Conservation (phyloP, 2,329 filamentous ascomycete genomes). For the Colletotrichum orchidophilum region DNA sequence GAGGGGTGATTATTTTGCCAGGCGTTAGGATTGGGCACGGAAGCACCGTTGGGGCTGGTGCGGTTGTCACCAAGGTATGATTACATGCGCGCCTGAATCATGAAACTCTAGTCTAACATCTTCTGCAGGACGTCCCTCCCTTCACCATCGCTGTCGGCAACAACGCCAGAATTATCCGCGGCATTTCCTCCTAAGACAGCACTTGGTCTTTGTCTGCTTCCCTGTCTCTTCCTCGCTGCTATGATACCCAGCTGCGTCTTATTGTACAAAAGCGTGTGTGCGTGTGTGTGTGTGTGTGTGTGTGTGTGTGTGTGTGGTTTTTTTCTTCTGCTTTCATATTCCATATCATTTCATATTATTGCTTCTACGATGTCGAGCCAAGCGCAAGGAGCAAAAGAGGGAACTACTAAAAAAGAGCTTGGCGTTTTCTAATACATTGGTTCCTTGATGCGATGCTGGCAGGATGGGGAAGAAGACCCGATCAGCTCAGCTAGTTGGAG, state of each 20-base stretch:
- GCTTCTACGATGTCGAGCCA: constrained; percentile 12
- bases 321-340: neutral
- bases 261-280: constrained; percentile 28
- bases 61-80: constrained; percentile 81
- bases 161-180: constrained; percentile 67
- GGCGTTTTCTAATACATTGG: constrained; percentile 10
- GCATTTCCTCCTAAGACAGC: constrained; percentile 37
- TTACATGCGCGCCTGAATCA: neutral
- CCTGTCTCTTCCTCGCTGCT: constrained; percentile 18
- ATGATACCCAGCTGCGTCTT: constrained; percentile 32
- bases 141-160: constrained; percentile 78
- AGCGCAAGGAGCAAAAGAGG: constrained; percentile 17
- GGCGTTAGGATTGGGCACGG: constrained; percentile 85
- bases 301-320: neutral
- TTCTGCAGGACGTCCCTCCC: constrained; percentile 66
- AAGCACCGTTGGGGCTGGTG: constrained; percentile 81
- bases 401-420: constrained; percentile 10
- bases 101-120: constrained; percentile 34
- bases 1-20: constrained; percentile 79
- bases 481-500: neutral
- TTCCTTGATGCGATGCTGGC: neutral
- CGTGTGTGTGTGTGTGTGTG: constrained; percentile 4
- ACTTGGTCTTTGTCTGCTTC: neutral
- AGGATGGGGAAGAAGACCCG: neutral
- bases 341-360: neutral